Percentiles rank a stretch among this genome's conserved stretches.
Conservation (phyloP, 139 green algal genomes). For the Volvox africanus region DNA sequence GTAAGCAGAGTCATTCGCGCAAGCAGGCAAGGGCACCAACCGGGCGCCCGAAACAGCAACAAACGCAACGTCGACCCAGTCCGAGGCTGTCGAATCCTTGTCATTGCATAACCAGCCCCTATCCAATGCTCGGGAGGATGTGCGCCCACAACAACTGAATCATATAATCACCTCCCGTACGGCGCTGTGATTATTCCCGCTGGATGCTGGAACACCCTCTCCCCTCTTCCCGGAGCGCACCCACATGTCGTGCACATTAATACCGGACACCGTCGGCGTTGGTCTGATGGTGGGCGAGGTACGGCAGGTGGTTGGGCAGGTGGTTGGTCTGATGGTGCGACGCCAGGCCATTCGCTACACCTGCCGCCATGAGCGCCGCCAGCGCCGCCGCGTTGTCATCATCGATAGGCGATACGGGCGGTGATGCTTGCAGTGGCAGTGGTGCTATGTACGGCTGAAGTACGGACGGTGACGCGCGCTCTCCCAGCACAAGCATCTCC, state of each 20-base stretch:
- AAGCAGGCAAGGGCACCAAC: background rate
- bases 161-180: too few relatives aligned
- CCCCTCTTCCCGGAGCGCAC: background rate
- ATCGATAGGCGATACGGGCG: background rate
- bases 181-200: too few relatives aligned
- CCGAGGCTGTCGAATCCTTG: background rate
- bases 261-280: background rate
- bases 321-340: background rate
- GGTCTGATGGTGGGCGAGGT: background rate
- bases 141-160: too few relatives aligned
- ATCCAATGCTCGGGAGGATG: background rate
- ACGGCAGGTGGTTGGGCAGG: background rate
- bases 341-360: background rate
- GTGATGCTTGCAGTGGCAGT: background rate
- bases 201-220: background rate
- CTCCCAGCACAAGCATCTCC: conserved; percentile 45
- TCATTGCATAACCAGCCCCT: background rate
- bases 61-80: background rate
- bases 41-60: background rate
- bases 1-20: too few relatives aligned
- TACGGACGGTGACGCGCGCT: conserved; percentile 8
- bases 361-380: background rate
- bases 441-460: background rate
- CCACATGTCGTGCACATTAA: background rate
- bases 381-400: background rate